phyloP scores from a whole-genome alignment of 1,284 basidiomycete genomes.

The Trametes polyzona region DNA sequence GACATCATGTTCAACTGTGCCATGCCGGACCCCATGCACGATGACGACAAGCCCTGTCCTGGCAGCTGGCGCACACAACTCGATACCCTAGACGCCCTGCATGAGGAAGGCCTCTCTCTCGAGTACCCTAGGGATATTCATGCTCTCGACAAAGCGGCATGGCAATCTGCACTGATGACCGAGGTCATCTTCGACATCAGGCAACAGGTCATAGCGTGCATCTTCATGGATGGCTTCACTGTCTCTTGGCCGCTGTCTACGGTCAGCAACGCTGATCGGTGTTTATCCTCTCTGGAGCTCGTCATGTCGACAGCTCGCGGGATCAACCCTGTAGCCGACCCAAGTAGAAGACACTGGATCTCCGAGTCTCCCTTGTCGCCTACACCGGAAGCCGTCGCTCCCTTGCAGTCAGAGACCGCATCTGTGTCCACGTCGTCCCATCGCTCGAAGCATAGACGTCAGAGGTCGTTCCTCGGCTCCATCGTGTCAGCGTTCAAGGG shows the following conservation, averaged over 20 bases:
- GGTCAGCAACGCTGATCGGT: constrained; percentile 35
- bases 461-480: constrained; percentile 67
- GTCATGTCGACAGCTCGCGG: constrained; percentile 55
- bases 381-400: neutral
- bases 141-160: constrained; percentile 66
- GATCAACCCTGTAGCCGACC: neutral
- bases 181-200: constrained; percentile 65
- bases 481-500: constrained; percentile 59
- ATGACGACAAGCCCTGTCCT: constrained; percentile 48
- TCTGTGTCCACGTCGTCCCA: constrained; percentile 22
- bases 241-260: constrained; percentile 50
- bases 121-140: constrained; percentile 53
- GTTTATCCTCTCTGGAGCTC: constrained; percentile 48
- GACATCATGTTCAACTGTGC: constrained; percentile 74
- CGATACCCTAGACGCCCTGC: constrained; percentile 56
- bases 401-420: constrained; percentile 3
- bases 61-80: constrained; percentile 59
- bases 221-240: constrained; percentile 57
- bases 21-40: constrained; percentile 55
- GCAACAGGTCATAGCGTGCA: constrained; percentile 48
- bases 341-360: neutral
- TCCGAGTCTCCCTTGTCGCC: constrained; percentile 15
- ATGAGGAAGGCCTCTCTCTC: constrained; percentile 18
- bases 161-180: constrained; percentile 55
- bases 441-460: constrained; percentile 54